Conservation (phyloP, 805 yeast species). For the Nakazawaea ambrosiae region DNA sequence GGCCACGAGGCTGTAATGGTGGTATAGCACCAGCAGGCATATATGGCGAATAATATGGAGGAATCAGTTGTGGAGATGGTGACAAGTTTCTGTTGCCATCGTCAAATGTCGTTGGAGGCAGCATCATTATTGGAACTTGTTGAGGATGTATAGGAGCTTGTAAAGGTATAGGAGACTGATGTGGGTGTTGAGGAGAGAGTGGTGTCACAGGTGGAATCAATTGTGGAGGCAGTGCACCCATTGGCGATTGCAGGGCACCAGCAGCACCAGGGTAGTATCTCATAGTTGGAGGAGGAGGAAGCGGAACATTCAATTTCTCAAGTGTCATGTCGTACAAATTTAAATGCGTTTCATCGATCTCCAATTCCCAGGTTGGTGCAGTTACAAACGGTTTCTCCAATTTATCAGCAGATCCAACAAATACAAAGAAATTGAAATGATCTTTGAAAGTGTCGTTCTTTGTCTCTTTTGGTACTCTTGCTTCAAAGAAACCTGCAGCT, state of each 20-base stretch:
- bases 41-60: slow-evolving; percentile 7
- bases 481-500: slow-evolving; percentile 30
- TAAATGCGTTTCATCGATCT: slow-evolving; percentile 50
- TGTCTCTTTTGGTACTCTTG: slow-evolving; percentile 24
- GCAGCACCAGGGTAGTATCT: slow-evolving; percentile 6
- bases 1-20: slow-evolving; percentile 1
- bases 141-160: slow-evolving; percentile 8
- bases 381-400: slow-evolving; percentile 64
- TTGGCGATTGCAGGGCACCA: slow-evolving; percentile 6
- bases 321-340: slow-evolving; percentile 38
- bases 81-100: slow-evolving; percentile 3
- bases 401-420: slow-evolving; percentile 30
- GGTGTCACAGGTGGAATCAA: slow-evolving; percentile 10
- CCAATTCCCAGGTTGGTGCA: slow-evolving; percentile 71
- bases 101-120: slow-evolving; percentile 1
- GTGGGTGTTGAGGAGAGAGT: slow-evolving; percentile 5
- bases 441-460: slow-evolving; percentile 28
- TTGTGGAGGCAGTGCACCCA: slow-evolving; percentile 10
- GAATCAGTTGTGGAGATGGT: slow-evolving; percentile 7
- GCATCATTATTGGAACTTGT: slow-evolving; percentile 9
- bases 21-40: slow-evolving; percentile 5
- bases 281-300: slow-evolving; percentile 10
- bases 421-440: slow-evolving; percentile 47
- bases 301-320: slow-evolving; percentile 20
- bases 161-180: slow-evolving; percentile 4